Conservation (phyloP, 2,329 filamentous ascomycete genomes). For the Anthostomella pinea region DNA sequence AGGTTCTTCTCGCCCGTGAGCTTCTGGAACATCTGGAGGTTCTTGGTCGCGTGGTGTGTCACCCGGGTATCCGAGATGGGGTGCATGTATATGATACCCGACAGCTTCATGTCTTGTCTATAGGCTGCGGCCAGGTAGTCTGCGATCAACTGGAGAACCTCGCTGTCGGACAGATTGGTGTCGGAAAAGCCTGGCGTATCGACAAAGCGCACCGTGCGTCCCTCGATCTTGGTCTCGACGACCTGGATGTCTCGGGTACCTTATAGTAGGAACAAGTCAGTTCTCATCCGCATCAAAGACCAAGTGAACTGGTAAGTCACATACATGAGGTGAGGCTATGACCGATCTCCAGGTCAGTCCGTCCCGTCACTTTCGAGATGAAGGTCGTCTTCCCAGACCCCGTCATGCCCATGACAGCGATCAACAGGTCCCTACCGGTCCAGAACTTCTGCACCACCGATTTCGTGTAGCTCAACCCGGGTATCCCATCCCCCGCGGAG, state of each 20-base stretch:
- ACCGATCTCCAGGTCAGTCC: slow-evolving; percentile 30
- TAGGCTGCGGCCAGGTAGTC: slow-evolving; percentile 35
- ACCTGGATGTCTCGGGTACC: slow-evolving; percentile 31
- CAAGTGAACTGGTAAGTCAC: slow-evolving; percentile 1
- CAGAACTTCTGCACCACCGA: slow-evolving; percentile 11
- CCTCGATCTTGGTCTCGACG: slow-evolving; percentile 27
- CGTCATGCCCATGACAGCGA: slow-evolving; percentile 30
- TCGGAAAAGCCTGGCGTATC: slow-evolving; percentile 50
- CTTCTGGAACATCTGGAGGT: slow-evolving; percentile 43
- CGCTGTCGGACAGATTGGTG: slow-evolving; percentile 40
- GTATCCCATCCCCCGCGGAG: slow-evolving; percentile 1
- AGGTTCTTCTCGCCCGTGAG: slow-evolving; percentile 41
- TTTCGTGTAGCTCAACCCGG: slow-evolving; percentile 14
- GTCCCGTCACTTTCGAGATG: slow-evolving; percentile 34
- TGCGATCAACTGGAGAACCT: slow-evolving; percentile 42
- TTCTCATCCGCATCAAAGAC: too few relatives aligned
- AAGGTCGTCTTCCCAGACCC: slow-evolving; percentile 38
- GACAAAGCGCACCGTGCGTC: slow-evolving; percentile 32
- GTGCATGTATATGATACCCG: slow-evolving; percentile 46
- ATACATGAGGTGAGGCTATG: slow-evolving; percentile 34
- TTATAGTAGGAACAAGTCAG: too few relatives aligned
- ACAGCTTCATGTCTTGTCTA: slow-evolving; percentile 31
- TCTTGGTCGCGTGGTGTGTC: slow-evolving; percentile 36
- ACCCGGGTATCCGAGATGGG: slow-evolving; percentile 42
- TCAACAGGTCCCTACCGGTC: slow-evolving; percentile 13